phyloP scores from a whole-genome alignment of 768 basidiomycete genomes.

The Kwoniella sp. region DNA sequence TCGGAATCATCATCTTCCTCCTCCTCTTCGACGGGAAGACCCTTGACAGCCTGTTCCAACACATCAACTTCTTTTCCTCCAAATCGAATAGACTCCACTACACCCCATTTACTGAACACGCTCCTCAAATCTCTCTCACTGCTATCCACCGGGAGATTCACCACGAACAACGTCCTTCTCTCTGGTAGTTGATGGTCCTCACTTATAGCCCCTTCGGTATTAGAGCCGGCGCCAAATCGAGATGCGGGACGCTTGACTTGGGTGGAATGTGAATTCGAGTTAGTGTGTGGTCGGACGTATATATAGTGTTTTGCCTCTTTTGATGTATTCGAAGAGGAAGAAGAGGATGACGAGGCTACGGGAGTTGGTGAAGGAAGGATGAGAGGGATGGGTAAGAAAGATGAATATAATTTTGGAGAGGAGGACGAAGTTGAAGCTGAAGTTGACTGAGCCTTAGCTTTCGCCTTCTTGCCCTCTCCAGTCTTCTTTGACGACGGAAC shows the following conservation, averaged over 20 bases:
- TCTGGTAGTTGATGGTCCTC: slow-evolving; percentile 51
- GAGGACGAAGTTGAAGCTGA: neutral
- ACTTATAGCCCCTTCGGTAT: too few species aligned
- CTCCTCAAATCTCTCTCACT: slow-evolving; percentile 75
- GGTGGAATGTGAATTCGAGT: slow-evolving; percentile 3
- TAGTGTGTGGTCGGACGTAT: slow-evolving; percentile 71
- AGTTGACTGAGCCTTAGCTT: neutral
- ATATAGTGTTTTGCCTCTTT: slow-evolving; percentile 65
- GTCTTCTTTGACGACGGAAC: neutral
- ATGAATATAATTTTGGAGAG: slow-evolving; percentile 36
- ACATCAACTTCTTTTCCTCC: slow-evolving; percentile 35
- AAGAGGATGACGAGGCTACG: slow-evolving; percentile 23
- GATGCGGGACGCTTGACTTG: slow-evolving; percentile 42
- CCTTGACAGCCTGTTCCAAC: slow-evolving; percentile 36
- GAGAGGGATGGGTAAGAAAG: slow-evolving; percentile 45
- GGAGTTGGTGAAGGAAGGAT: slow-evolving; percentile 32
- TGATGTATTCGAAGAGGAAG: slow-evolving; percentile 27
- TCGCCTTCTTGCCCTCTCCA: neutral
- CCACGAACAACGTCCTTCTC: slow-evolving; percentile 76
- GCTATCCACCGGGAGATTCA: slow-evolving; percentile 85
- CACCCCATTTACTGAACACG: slow-evolving; percentile 77
- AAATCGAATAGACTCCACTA: slow-evolving; percentile 62
- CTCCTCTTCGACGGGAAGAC: slow-evolving; percentile 35
- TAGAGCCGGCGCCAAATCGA: too few species aligned
- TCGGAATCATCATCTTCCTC: slow-evolving; percentile 45